Evolutionary conservation across 2,329 filamentous ascomycete genomes (phyloP).

Genomic region (Nakataea oryzae): DNA sequence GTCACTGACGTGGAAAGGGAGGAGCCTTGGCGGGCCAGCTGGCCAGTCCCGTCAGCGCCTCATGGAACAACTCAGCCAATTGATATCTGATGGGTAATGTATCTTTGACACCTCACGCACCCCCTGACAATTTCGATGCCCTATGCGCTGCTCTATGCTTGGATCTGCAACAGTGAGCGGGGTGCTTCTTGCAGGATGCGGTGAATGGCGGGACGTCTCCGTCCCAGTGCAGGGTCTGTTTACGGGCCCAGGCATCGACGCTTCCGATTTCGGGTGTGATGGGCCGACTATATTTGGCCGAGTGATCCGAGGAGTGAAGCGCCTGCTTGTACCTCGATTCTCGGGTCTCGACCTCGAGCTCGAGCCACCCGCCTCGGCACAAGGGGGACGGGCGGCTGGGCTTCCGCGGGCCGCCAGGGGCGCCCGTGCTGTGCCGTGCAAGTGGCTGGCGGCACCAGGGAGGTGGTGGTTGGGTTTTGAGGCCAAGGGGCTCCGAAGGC

Average conservation of each 20-base stretch:
- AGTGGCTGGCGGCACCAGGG: background rate
- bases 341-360: no score
- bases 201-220: background rate
- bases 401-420: background rate
- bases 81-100: background rate
- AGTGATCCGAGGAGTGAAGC: background rate
- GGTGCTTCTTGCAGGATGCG: background rate
- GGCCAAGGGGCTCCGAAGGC: background rate
- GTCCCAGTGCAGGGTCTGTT: background rate
- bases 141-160: background rate
- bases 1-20: background rate
- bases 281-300: background rate
- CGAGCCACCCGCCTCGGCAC: background rate
- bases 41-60: background rate
- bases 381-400: no score
- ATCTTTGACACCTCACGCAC: background rate
- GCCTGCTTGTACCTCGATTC: background rate
- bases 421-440: background rate
- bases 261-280: background rate
- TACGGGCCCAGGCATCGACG: background rate
- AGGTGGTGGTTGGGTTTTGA: background rate
- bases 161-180: background rate
- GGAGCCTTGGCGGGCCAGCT: background rate
- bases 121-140: background rate
- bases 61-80: background rate